These are phyloP conservation scores for Fusarium caatingaense DNA, from an alignment of 2,329 filamentous ascomycete species.

Conservation along the genomic window DNA sequence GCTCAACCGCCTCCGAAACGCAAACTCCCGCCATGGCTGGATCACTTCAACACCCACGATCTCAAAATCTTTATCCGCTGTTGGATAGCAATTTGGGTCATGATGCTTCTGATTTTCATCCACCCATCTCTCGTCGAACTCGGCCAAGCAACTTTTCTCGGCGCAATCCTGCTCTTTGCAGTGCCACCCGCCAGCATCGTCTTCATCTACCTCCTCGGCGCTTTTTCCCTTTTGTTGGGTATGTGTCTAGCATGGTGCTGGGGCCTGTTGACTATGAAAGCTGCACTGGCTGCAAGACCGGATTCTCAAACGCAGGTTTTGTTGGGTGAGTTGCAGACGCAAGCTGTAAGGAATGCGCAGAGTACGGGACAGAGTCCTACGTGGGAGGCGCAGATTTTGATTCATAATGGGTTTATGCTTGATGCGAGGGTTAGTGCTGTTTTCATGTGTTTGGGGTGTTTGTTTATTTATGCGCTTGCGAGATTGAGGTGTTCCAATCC, in stretches of 20 bases:
- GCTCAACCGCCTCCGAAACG: background rate
- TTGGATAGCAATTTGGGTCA: slow-evolving; percentile 58
- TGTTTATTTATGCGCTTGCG: slow-evolving; percentile 58
- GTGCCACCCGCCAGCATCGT: slow-evolving; percentile 59
- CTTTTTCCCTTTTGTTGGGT: slow-evolving; percentile 57
- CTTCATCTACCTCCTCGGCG: slow-evolving; percentile 57
- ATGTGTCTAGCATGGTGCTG: slow-evolving; percentile 62
- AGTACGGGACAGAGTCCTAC: slow-evolving; percentile 37
- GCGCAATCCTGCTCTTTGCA: slow-evolving; percentile 55
- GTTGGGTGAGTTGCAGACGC: background rate
- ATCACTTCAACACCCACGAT: slow-evolving; percentile 61
- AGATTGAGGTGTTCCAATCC: slow-evolving; percentile 58
- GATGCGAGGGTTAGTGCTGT: slow-evolving; percentile 58
- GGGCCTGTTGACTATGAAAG: slow-evolving; percentile 62
- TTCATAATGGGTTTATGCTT: slow-evolving; percentile 60
- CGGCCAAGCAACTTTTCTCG: slow-evolving; percentile 60
- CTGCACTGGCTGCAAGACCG: slow-evolving; percentile 56
- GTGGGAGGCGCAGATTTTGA: slow-evolving; percentile 50
- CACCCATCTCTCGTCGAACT: slow-evolving; percentile 54
- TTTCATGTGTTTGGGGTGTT: slow-evolving; percentile 52
- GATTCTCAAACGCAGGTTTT: slow-evolving; percentile 51
- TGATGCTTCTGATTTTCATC: slow-evolving; percentile 60
- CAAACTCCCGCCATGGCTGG: slow-evolving; percentile 50
- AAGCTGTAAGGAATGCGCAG: background rate
- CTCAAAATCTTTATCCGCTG: slow-evolving; percentile 61